A percentile compares a stretch with the other conserved stretches of the same genome.
Conservation (phyloP, 768 basidiomycete species). For the Boletus vinaceobasis region DNA sequence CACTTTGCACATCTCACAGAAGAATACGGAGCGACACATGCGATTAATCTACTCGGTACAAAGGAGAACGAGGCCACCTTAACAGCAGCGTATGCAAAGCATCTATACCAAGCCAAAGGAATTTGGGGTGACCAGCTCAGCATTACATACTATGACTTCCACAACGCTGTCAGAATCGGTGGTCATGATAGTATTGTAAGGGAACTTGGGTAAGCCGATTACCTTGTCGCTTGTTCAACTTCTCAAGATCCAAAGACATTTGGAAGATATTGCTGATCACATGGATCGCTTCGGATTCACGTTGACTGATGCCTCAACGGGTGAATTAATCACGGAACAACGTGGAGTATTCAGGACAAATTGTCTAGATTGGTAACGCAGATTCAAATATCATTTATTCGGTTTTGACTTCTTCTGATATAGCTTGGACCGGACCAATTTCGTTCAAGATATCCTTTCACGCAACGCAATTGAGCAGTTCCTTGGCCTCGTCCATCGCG, state of each 20-base stretch:
- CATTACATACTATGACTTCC: constrained; percentile 94
- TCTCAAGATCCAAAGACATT: constrained; percentile 42
- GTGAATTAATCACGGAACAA: constrained; percentile 82
- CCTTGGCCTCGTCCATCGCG: constrained; percentile 69
- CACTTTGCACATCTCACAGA: constrained; percentile 86
- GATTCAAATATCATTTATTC: background rate
- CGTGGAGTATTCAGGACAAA: constrained; percentile 92
- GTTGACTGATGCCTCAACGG: constrained; percentile 62
- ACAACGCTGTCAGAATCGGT: constrained; percentile 69
- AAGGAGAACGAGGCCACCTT: constrained; percentile 91
- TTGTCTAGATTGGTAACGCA: constrained; percentile 85
- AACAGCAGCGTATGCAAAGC: constrained; percentile 77
- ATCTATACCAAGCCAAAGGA: constrained; percentile 63
- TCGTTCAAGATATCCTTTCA: constrained; percentile 93
- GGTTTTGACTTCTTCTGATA: constrained; percentile 5
- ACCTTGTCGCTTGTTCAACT: background rate
- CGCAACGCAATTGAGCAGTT: constrained; percentile 79
- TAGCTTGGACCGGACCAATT: constrained; percentile 96
- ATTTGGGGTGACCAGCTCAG: constrained; percentile 65
- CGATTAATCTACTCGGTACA: constrained; percentile 85
- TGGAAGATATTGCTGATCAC: constrained; percentile 56
- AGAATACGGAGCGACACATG: constrained; percentile 82
- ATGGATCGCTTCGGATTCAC: constrained; percentile 85
- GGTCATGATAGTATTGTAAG: constrained; percentile 86
- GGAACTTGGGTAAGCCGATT: constrained; percentile 56